These are phyloP conservation scores for Eucalyptus coolabah DNA, from an alignment of 345 rosid genomes.

Conservation along the genomic window DNA sequence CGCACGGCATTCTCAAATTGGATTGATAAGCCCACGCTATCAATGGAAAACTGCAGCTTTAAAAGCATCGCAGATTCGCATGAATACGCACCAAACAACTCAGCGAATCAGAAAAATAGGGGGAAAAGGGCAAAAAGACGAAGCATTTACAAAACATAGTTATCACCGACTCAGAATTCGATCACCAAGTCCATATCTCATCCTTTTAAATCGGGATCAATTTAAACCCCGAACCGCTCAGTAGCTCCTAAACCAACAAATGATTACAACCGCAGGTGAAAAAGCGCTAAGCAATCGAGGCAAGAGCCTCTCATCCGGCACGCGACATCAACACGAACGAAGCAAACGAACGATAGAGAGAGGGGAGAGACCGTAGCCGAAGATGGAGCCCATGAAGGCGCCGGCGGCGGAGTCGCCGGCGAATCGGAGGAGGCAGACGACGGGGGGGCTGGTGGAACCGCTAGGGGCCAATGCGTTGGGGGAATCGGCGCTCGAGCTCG, in stretches of 20 bases:
- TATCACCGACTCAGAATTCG: background rate
- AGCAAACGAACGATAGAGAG: background rate
- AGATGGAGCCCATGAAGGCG: constrained; percentile 78
- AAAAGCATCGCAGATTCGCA: background rate
- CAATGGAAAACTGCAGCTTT: background rate
- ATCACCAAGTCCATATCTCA: background rate
- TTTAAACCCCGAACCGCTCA: background rate
- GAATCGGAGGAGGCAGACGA: constrained; percentile 60
- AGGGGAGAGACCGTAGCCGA: constrained; percentile 52
- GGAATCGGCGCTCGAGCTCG: constrained; percentile 12
- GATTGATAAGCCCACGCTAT: background rate
- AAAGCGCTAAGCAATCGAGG: background rate
- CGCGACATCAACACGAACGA: background rate
- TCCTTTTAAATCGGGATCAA: background rate
- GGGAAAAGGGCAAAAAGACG: background rate
- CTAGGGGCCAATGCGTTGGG: constrained; percentile 28
- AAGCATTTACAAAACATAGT: background rate
- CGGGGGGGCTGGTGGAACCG: constrained; percentile 18
- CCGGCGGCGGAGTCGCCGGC: constrained; percentile 83
- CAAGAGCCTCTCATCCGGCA: background rate
- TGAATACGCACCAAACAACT: background rate
- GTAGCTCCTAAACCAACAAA: background rate
- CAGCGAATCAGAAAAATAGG: background rate
- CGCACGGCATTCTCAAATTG: background rate
- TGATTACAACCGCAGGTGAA: background rate